phyloP scores from a whole-genome alignment of 768 basidiomycete species.

The Scleroderma citrinum region DNA sequence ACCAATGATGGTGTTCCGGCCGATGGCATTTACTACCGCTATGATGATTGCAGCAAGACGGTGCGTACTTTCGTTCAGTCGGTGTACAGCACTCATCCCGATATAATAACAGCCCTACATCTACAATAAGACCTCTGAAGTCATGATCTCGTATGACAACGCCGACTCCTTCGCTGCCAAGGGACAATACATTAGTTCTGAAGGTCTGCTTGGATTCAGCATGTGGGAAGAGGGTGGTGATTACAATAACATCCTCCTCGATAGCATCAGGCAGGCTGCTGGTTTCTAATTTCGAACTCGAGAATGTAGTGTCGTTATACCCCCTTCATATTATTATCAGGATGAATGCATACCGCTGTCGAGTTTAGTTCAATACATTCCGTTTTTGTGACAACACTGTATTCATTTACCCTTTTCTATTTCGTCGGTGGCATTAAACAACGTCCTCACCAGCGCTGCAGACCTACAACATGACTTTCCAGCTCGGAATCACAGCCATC shows the following conservation, averaged over 20 bases:
- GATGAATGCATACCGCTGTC: too few relatives aligned
- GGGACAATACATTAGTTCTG: constrained; percentile 50
- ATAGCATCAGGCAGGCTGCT: constrained; percentile 38
- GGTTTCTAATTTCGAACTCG: neutral
- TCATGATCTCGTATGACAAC: constrained; percentile 65
- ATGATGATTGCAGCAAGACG: constrained; percentile 66
- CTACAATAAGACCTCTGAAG: constrained; percentile 49
- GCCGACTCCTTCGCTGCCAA: constrained; percentile 52
- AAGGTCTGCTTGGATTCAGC: constrained; percentile 55
- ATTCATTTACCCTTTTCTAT: too few relatives aligned
- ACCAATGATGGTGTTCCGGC: constrained; percentile 24
- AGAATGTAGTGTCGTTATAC: too few relatives aligned
- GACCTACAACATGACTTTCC: constrained; percentile 9
- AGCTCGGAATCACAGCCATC: constrained; percentile 36
- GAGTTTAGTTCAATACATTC: too few relatives aligned
- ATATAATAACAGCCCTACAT: constrained; percentile 50
- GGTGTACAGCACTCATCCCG: neutral
- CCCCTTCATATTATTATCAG: too few relatives aligned
- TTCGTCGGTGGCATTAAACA: too few relatives aligned
- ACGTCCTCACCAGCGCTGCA: neutral
- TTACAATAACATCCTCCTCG: constrained; percentile 51
- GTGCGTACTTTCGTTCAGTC: constrained; percentile 34
- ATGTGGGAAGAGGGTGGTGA: constrained; percentile 74
- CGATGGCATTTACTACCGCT: constrained; percentile 45
- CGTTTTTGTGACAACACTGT: too few relatives aligned